Conservation (phyloP, 2,329 filamentous ascomycete species). For the Penicillium sp. region DNA sequence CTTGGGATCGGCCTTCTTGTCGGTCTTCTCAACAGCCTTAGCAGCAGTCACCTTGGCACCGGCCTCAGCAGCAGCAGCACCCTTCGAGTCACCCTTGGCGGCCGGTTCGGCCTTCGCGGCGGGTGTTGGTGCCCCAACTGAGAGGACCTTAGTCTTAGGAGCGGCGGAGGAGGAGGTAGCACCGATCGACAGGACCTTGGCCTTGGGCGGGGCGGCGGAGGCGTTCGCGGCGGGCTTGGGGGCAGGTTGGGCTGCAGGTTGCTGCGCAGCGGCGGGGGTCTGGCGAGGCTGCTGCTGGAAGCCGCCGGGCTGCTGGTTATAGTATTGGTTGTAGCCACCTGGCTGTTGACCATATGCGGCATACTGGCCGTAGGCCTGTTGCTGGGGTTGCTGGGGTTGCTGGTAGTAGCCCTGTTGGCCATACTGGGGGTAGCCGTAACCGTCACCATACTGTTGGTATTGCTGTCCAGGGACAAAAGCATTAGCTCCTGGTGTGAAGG, state of each 20-base stretch:
- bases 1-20: constrained; percentile 62
- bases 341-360: constrained; percentile 22
- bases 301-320: constrained; percentile 59
- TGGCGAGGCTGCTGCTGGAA: constrained; percentile 59
- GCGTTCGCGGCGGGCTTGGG: constrained; percentile 54
- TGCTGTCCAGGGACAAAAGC: constrained; percentile 74
- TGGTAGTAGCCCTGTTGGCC: constrained; percentile 36
- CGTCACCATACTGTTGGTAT: constrained; percentile 61
- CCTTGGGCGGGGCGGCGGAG: constrained; percentile 52
- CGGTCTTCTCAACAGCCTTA: constrained; percentile 91
- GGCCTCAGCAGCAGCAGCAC: constrained; percentile 62
- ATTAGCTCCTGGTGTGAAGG: constrained; percentile 74
- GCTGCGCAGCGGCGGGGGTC: constrained; percentile 49
- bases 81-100: constrained; percentile 53
- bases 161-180: constrained; percentile 50
- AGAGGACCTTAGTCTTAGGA: constrained; percentile 74
- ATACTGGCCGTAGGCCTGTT: constrained; percentile 47
- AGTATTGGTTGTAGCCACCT: background rate
- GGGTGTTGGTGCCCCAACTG: constrained; percentile 63
- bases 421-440: constrained; percentile 45
- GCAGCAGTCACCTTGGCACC: constrained; percentile 79
- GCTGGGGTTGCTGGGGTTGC: constrained; percentile 44
- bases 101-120: constrained; percentile 52
- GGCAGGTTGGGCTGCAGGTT: constrained; percentile 48
- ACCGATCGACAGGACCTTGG: constrained; percentile 66